Percentiles rank a stretch among this genome's conserved stretches.
phyloP scores from a whole-genome alignment of 306 rosid genomes.

The Senna siamea region DNA sequence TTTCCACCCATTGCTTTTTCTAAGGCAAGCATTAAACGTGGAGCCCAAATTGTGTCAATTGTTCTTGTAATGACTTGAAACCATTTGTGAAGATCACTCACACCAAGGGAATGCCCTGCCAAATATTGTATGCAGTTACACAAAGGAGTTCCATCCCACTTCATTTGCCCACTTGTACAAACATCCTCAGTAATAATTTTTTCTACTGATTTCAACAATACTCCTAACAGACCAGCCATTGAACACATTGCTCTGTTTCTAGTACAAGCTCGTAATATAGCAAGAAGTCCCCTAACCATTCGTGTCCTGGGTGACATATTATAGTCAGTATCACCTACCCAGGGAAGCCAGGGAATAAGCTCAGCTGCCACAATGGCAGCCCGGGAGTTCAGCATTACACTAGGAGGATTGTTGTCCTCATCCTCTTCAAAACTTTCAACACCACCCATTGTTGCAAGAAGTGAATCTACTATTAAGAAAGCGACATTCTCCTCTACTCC shows the following conservation, averaged over 20 bases:
- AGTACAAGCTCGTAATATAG: slow-evolving; percentile 93
- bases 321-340: slow-evolving; percentile 68
- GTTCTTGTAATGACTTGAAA: slow-evolving; percentile 78
- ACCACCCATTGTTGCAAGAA: slow-evolving; percentile 98
- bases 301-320: slow-evolving; percentile 92
- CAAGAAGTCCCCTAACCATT: slow-evolving; percentile 95
- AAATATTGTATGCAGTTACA: slow-evolving; percentile 93
- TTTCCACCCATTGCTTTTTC: slow-evolving; percentile 90
- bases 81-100: slow-evolving; percentile 82
- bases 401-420: slow-evolving; percentile 91
- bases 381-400: slow-evolving; percentile 96
- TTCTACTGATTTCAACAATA: slow-evolving; percentile 84
- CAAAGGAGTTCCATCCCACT: slow-evolving; percentile 94
- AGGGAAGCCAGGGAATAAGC: slow-evolving; percentile 96
- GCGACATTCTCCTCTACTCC: slow-evolving; percentile 76
- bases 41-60: slow-evolving; percentile 77
- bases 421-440: slow-evolving; percentile 97
- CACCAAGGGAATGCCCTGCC: slow-evolving; percentile 90
- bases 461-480: slow-evolving; percentile 86
- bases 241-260: slow-evolving; percentile 99
- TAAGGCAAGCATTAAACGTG: slow-evolving; percentile 78
- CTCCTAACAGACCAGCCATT: slow-evolving; percentile 89
- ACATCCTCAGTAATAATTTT: slow-evolving; percentile 66
- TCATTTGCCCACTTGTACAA: slow-evolving; percentile 64
- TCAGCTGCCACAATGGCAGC: slow-evolving; percentile 96